phyloP scores from a whole-genome alignment of 2,329 filamentous ascomycete genomes.

The Lachnellula cervina region DNA sequence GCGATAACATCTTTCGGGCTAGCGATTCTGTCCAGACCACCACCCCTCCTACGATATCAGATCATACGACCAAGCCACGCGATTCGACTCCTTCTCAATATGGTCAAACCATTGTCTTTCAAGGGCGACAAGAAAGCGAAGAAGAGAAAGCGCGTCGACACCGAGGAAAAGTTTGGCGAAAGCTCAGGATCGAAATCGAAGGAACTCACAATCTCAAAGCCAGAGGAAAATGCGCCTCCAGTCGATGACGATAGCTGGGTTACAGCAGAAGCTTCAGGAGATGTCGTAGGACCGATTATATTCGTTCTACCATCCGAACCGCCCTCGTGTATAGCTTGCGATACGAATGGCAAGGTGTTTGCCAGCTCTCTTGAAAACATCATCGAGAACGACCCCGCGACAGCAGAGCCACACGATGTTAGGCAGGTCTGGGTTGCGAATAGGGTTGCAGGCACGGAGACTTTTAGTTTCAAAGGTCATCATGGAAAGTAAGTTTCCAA shows the following conservation, averaged over 20 bases:
- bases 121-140: slow-evolving; percentile 96
- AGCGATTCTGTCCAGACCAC: not conserved
- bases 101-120: slow-evolving; percentile 89
- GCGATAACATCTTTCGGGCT: not conserved
- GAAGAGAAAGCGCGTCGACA: slow-evolving; percentile 74
- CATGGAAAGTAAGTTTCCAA: slow-evolving; percentile 64
- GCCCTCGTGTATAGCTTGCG: slow-evolving; percentile 74
- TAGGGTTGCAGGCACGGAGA: slow-evolving; percentile 73
- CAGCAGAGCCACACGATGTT: slow-evolving; percentile 91
- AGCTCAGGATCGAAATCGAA: slow-evolving; percentile 19
- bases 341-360: slow-evolving; percentile 83
- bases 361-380: slow-evolving; percentile 79
- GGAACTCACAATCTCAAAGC: slow-evolving; percentile 17
- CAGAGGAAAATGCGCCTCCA: slow-evolving; percentile 16
- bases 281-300: slow-evolving; percentile 77
- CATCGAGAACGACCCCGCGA: slow-evolving; percentile 74
- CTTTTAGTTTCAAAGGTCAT: slow-evolving; percentile 81
- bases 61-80: not conserved
- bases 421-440: slow-evolving; percentile 93
- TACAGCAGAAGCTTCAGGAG: slow-evolving; percentile 66
- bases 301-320: slow-evolving; percentile 74
- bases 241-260: slow-evolving; percentile 84
- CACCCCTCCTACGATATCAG: not conserved
- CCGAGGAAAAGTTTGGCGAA: slow-evolving; percentile 36
- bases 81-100: slow-evolving; percentile 35